These are phyloP conservation scores for Triadica sebifera DNA, from an alignment of 345 rosid species.

Conservation along the genomic window DNA sequence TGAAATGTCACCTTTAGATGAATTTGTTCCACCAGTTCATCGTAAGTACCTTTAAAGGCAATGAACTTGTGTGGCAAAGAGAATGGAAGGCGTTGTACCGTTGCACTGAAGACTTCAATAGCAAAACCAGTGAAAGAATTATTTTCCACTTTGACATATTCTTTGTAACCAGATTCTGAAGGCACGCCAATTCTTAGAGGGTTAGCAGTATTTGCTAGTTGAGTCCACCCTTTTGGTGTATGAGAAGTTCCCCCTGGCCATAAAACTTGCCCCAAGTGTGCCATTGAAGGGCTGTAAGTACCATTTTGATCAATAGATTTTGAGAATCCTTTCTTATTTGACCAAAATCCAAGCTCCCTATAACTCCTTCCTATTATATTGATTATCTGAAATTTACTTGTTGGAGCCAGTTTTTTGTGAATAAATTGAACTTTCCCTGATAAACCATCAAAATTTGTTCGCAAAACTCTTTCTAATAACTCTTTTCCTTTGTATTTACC, in stretches of 20 bases:
- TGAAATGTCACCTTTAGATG: conserved; percentile 13
- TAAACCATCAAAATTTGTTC: conserved; percentile 18
- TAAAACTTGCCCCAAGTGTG: conserved; percentile 15
- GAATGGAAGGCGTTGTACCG: conserved; percentile 7
- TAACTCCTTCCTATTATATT: conserved; percentile 24
- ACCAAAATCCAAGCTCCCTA: conserved; percentile 32
- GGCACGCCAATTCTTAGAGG: no score
- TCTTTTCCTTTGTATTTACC: background rate
- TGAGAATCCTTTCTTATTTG: conserved; percentile 21
- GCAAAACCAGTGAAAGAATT: conserved; percentile 16
- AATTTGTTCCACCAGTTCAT: conserved; percentile 15
- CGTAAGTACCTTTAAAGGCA: conserved; percentile 17
- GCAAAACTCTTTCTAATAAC: conserved; percentile 3
- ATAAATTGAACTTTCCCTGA: conserved; percentile 17
- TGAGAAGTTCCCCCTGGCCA: conserved; percentile 21
- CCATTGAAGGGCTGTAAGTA: conserved; percentile 13
- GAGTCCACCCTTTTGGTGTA: no score
- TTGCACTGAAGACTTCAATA: conserved; percentile 17
- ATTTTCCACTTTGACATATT: conserved; percentile 2
- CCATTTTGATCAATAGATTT: background rate
- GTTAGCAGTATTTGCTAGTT: no score
- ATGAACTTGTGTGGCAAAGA: conserved; percentile 5
- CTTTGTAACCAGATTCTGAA: background rate
- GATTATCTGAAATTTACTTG: conserved; percentile 13
- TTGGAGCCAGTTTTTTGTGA: conserved; percentile 6